These are phyloP conservation scores for Paraconiothyrium brasiliense DNA, from an alignment of 2,329 filamentous ascomycete genomes.

Conservation along the genomic window DNA sequence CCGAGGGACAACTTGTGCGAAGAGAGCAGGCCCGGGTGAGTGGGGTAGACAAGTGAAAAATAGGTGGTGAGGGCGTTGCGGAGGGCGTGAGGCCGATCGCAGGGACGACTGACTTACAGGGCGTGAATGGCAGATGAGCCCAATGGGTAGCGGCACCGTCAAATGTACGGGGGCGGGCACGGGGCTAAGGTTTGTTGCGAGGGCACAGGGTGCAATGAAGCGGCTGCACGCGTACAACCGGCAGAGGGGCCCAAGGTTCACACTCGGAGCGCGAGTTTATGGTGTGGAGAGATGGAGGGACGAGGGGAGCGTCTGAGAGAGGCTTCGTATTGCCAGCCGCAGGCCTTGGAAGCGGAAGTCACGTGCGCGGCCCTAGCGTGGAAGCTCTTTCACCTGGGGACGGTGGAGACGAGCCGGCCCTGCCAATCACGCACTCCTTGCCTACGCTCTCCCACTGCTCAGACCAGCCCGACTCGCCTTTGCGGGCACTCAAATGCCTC, in stretches of 20 bases:
- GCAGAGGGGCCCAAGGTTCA: constrained; percentile 37
- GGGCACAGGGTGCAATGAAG: constrained; percentile 28
- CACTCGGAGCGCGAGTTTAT: constrained; percentile 35
- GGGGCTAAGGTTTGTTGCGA: constrained; percentile 27
- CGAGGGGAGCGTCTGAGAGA: constrained; percentile 26
- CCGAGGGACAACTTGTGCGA: constrained; percentile 31
- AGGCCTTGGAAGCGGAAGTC: constrained; percentile 20
- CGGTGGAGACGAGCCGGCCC: constrained; percentile 11
- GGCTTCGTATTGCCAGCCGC: constrained; percentile 24
- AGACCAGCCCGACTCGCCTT: not conserved
- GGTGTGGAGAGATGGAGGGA: constrained; percentile 31
- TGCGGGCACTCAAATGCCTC: constrained; percentile 24
- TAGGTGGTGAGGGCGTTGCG: constrained; percentile 22
- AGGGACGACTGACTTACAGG: constrained; percentile 51
- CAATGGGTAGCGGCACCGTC: constrained; percentile 45
- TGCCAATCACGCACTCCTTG: constrained; percentile 7
- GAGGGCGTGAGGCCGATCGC: constrained; percentile 37
- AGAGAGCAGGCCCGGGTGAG: constrained; percentile 28
- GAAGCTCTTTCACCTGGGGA: constrained; percentile 17
- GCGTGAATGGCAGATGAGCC: constrained; percentile 47
- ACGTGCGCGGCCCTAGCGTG: constrained; percentile 21
- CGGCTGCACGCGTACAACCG: constrained; percentile 43
- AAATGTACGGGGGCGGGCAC: constrained; percentile 24
- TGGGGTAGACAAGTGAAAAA: constrained; percentile 24
- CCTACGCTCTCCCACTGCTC: not conserved